Base-by-base conservation (phyloP, 2,329 filamentous ascomycete genomes). In the Sporothrix euskadiensis region DNA sequence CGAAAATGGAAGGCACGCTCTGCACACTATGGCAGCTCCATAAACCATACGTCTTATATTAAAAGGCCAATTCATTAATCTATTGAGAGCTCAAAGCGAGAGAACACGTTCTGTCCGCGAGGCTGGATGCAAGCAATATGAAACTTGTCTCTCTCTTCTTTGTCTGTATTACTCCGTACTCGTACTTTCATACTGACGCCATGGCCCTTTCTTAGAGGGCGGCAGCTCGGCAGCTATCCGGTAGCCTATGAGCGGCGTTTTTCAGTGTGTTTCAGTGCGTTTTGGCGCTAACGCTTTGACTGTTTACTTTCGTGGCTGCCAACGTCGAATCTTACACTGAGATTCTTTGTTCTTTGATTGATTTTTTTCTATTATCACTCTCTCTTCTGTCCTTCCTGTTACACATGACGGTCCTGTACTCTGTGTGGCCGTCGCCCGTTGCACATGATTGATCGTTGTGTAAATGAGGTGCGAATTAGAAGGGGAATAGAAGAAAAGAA, bases 211-310 rank as follows among this genome's bases (percentile, higher is more conserved):
- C 41, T 16, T 49, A 22, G 63, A 44, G n/a, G 41, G 63, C 63
- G 63, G 63, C 63, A 66, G 63, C 59, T 44, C 59, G 59, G 59
- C 39, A 26, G 35, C n/a, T 44, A 44, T 65, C 59, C 59, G 59
- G 35, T 19, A 10, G n/a, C 16, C 32, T 65, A 39, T 22, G 12
- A 14, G 35, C 39, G 44, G 44, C 56, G 52, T 19, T n/a, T 7
- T 19, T 12, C 8, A 39, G 26, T 19, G 14, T 39, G 12, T 49
- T 66, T 30, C 10, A 66, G 44, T 22, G 44, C 44, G 4, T 52
- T 54, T 69, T 26, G 63, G 47, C 47, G 66, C 66, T 35, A 54
- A 52, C 26, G 47, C 30, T 22, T 39, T 56, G 26, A 14, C 30
- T 52, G 47, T 69, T 69, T 69, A 54, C 47, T 69, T 54, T 54